phyloP scores from a whole-genome alignment of 768 basidiomycete species.

The Phylloporus scabripes region DNA sequence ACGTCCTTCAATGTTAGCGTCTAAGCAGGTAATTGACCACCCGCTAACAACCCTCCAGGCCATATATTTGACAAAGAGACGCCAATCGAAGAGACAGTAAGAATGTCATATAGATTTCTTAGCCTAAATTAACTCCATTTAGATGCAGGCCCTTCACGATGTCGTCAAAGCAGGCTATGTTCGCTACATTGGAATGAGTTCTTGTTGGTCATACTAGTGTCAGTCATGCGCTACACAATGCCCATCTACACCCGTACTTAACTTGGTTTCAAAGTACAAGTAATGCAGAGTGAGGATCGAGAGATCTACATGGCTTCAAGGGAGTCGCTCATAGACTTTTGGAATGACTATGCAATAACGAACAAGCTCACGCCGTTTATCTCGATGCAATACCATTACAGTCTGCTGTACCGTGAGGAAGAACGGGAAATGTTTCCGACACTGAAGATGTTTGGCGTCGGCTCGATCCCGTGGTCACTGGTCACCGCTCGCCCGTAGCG shows the following conservation, averaged over 20 bases:
- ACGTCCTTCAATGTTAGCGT: slow-evolving; percentile 46
- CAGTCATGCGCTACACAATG: slow-evolving; percentile 3
- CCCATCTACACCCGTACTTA: background rate
- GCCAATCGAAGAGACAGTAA: slow-evolving; percentile 42
- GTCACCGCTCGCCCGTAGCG: slow-evolving; percentile 38
- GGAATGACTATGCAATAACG: slow-evolving; percentile 35
- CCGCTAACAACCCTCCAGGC: slow-evolving; percentile 20
- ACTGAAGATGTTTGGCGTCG: slow-evolving; percentile 40
- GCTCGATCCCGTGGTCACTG: slow-evolving; percentile 46
- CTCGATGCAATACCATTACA: slow-evolving; percentile 62
- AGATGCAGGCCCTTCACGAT: slow-evolving; percentile 49
- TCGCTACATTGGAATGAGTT: slow-evolving; percentile 42
- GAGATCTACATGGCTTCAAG: background rate
- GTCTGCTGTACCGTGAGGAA: slow-evolving; percentile 54
- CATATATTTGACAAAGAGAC: slow-evolving; percentile 49
- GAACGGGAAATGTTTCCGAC: slow-evolving; percentile 56
- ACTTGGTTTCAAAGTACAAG: slow-evolving; percentile 29
- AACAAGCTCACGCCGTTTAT: slow-evolving; percentile 50
- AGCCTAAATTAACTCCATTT: background rate
- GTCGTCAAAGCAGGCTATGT: slow-evolving; percentile 46
- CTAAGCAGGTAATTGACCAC: background rate
- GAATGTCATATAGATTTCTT: background rate
- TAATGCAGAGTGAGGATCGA: slow-evolving; percentile 33
- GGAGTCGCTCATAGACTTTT: background rate
- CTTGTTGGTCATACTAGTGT: slow-evolving; percentile 40